phyloP scores from a whole-genome alignment of 345 rosid species.

The Balakata baccata region DNA sequence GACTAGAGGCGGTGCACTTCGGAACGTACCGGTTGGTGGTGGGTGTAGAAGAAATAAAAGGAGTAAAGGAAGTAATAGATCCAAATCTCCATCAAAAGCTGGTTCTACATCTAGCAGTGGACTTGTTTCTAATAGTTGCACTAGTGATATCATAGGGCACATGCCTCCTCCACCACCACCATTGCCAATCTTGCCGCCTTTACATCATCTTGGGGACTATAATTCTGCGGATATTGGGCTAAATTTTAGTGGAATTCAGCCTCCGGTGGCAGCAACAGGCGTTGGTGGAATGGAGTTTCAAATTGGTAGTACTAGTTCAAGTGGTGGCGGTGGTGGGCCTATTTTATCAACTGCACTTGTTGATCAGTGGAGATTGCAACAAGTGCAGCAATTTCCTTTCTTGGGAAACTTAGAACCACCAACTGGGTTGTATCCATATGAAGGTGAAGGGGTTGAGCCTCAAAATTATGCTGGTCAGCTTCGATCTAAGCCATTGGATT shows the following conservation, averaged over 20 bases:
- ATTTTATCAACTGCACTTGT: slow-evolving; percentile 33
- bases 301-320: slow-evolving; percentile 23
- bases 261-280: slow-evolving; percentile 3
- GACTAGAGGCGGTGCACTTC: slow-evolving; percentile 73
- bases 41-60: slow-evolving; percentile 59
- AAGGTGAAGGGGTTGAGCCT: slow-evolving; percentile 28
- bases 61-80: slow-evolving; percentile 52
- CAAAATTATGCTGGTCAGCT: slow-evolving; percentile 25
- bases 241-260: slow-evolving; percentile 36
- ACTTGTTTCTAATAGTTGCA: slow-evolving; percentile 33
- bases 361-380: slow-evolving; percentile 46
- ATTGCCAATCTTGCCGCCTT: slow-evolving; percentile 40
- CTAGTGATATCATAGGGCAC: slow-evolving; percentile 28
- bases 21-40: slow-evolving; percentile 75
- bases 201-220: slow-evolving; percentile 36
- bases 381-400: slow-evolving; percentile 40
- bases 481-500: slow-evolving; percentile 33
- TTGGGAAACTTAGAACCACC: slow-evolving; percentile 28
- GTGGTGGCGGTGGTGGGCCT: slow-evolving; percentile 3
- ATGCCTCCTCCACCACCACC: slow-evolving; percentile 27
- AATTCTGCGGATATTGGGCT: slow-evolving; percentile 31
- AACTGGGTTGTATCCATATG: slow-evolving; percentile 32
- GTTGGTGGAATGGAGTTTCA: slow-evolving; percentile 30
- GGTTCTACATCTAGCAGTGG: slow-evolving; percentile 28
- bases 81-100: slow-evolving; percentile 42